phyloP scores from a whole-genome alignment of 2,329 filamentous ascomycete species.

The Cladobotryum mycophilum region DNA sequence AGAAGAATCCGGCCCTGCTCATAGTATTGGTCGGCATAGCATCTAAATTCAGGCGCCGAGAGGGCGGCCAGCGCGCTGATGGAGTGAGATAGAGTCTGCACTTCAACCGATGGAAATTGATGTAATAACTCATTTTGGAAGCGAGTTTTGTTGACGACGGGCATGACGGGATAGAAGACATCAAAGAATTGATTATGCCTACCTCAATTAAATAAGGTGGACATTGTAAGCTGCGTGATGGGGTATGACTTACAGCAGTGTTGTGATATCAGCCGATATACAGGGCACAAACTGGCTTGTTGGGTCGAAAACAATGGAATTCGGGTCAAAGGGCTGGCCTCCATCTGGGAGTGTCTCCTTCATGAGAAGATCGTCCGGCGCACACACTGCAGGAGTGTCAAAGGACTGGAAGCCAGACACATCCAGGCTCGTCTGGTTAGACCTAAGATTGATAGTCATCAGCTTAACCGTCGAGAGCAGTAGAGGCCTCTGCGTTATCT shows the following conservation, averaged over 20 bases:
- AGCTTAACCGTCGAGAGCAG: not conserved
- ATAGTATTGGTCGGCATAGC: slow-evolving; percentile 1
- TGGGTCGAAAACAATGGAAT: not conserved
- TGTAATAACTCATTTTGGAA: slow-evolving; percentile 6
- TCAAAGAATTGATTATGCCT: slow-evolving; percentile 9
- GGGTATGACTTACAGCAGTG: not conserved
- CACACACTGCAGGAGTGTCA: not conserved
- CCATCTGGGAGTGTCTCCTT: not conserved
- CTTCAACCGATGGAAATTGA: not conserved
- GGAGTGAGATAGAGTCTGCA: slow-evolving; percentile 5
- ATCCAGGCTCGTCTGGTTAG: not conserved
- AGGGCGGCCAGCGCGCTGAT: slow-evolving; percentile 6
- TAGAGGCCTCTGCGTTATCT: not conserved
- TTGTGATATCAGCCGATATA: not conserved
- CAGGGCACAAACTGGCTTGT: not conserved
- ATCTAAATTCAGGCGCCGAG: slow-evolving; percentile 1
- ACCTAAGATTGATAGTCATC: not conserved
- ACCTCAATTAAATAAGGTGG: not conserved
- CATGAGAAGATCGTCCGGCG: not conserved
- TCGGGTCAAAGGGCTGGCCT: not conserved
- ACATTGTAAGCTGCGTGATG: too few relatives aligned
- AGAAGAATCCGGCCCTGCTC: slow-evolving; percentile 7
- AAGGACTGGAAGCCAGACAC: not conserved
- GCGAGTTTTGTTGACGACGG: slow-evolving; percentile 7
- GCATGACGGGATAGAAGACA: slow-evolving; percentile 7